phyloP scores from a whole-genome alignment of 2,329 filamentous ascomycete species.

The Talaromyces funiculosus region DNA sequence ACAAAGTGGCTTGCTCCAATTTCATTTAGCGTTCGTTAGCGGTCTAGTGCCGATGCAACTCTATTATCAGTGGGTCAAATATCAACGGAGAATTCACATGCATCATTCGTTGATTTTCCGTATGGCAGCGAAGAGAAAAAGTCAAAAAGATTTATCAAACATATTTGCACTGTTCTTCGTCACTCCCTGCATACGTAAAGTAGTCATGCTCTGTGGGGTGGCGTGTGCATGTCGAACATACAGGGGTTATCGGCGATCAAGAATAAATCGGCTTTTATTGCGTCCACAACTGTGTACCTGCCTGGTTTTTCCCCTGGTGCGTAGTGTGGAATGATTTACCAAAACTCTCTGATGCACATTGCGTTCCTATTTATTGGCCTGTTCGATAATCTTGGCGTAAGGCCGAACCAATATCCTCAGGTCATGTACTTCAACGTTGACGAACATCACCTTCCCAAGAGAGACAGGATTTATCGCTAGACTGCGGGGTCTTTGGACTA shows the following conservation, averaged over 20 bases:
- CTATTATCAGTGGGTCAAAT: conserved; percentile 1
- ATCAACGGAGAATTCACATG: neutral
- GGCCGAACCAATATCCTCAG: neutral
- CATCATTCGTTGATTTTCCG: neutral
- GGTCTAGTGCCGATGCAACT: conserved; percentile 3
- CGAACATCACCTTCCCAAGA: neutral
- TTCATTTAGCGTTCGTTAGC: neutral
- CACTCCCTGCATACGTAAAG: neutral
- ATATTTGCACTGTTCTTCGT: neutral
- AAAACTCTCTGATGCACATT: neutral
- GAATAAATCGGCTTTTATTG: neutral
- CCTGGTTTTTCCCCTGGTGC: neutral
- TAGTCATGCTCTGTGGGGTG: neutral
- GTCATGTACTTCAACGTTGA: neutral
- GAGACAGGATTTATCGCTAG: neutral
- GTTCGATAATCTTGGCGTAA: neutral
- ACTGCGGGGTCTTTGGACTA: neutral
- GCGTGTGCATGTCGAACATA: neutral
- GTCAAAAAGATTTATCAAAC: neutral
- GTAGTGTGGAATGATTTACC: neutral
- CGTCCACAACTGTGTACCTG: neutral
- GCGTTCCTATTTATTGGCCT: neutral
- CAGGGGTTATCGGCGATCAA: neutral
- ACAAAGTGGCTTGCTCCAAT: neutral
- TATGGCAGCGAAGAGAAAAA: neutral